phyloP scores from a whole-genome alignment of 208 protist genomes.

The Leishmania major region DNA sequence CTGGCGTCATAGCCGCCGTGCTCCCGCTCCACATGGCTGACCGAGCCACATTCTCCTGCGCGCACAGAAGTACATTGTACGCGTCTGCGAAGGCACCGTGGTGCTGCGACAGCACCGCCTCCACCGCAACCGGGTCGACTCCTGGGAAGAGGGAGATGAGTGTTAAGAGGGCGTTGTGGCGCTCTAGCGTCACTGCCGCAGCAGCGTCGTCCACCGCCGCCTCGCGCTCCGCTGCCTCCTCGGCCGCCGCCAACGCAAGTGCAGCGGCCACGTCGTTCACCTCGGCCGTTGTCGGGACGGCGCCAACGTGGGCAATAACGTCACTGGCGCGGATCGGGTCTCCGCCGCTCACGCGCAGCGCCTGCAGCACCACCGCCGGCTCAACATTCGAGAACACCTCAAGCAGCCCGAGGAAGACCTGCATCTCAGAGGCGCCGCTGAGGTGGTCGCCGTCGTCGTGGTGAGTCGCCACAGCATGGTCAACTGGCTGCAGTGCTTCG shows the following conservation, averaged over 20 bases:
- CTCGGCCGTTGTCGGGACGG: conserved; percentile 10
- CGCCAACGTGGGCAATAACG: conserved; percentile 30
- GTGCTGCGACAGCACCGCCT: conserved; percentile 52
- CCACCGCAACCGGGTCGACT: conserved; percentile 43
- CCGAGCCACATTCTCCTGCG: conserved; percentile 48
- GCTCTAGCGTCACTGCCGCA: conserved; percentile 16
- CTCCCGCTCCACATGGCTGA: conserved; percentile 39
- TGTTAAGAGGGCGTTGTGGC: conserved; percentile 62
- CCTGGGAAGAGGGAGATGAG: conserved; percentile 71
- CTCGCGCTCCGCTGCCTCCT: conserved; percentile 50
- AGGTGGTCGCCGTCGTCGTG: not conserved
- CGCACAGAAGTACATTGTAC: conserved; percentile 64
- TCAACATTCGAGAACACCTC: conserved; percentile 59
- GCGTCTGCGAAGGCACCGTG: conserved; percentile 54
- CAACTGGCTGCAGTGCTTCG: not conserved
- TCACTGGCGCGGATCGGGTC: conserved; percentile 44
- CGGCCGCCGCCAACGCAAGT: conserved; percentile 44
- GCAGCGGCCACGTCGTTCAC: conserved; percentile 31
- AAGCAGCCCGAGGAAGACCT: conserved; percentile 45
- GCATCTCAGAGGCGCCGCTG: conserved; percentile 36
- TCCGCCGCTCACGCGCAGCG: conserved; percentile 51
- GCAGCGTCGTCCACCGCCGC: conserved; percentile 13
- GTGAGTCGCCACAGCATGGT: not conserved
- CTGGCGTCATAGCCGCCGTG: conserved; percentile 37
- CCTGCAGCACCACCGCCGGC: conserved; percentile 51